Percentiles rank a stretch among this genome's conserved stretches.
Evolutionary conservation across 2,329 filamentous ascomycete genomes (phyloP).

Genomic region (Didymella exigua): DNA sequence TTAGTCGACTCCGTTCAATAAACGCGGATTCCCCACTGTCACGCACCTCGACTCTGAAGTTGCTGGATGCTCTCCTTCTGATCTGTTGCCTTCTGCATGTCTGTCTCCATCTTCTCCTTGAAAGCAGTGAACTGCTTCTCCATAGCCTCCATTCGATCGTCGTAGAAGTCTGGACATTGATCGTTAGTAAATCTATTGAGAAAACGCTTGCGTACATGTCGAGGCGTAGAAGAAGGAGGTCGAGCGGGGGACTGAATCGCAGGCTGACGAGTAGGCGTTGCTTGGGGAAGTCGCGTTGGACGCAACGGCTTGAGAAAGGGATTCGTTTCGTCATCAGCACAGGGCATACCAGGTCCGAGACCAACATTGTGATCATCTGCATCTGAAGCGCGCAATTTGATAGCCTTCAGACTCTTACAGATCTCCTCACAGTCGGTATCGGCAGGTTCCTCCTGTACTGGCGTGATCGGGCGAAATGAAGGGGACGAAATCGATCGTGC

Average conservation of each 20-base stretch:
- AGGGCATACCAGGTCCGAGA: constrained; percentile 34
- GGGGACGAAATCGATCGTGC: constrained; percentile 35
- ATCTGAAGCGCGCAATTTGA: constrained; percentile 33
- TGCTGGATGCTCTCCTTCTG: constrained; percentile 76
- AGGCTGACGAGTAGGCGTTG: constrained; percentile 28
- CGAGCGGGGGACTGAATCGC: constrained; percentile 20
- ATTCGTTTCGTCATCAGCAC: constrained; percentile 34
- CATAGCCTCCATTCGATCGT: constrained; percentile 75
- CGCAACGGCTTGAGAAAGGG: constrained; percentile 30
- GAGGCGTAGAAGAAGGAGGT: constrained; percentile 26
- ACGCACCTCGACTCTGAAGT: constrained; percentile 76
- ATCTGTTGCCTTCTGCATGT: constrained; percentile 69
- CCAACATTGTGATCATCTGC: constrained; percentile 25
- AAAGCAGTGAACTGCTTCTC: constrained; percentile 74
- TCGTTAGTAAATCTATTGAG: constrained; percentile 77
- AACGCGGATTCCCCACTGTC: no score
- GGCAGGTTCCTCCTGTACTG: constrained; percentile 37
- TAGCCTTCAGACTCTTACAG: constrained; percentile 31
- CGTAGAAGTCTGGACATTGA: constrained; percentile 74
- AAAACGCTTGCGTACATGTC: constrained; percentile 57
- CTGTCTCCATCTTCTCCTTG: constrained; percentile 72
- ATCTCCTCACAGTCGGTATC: constrained; percentile 37
- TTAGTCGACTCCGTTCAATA: not conserved
- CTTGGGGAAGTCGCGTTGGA: constrained; percentile 32
- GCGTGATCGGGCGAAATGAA: constrained; percentile 29